Conservation (phyloP, 192 early-diverging fungal genomes). For the Gonapodya prolifera region DNA sequence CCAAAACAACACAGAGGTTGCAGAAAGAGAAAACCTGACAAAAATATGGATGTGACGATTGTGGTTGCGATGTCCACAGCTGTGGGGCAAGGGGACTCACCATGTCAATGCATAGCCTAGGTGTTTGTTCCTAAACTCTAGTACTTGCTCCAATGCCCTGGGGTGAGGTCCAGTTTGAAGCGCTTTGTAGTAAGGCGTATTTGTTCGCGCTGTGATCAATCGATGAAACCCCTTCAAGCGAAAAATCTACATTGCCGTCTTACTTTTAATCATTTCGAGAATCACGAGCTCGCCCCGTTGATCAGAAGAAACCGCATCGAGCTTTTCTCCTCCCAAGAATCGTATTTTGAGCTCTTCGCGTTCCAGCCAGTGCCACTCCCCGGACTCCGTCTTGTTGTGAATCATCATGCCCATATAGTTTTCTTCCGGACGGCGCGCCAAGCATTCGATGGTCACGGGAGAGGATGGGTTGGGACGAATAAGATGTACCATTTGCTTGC, state of each 20-base stretch:
- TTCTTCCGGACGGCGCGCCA: not conserved
- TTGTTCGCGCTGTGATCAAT: not conserved
- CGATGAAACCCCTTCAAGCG: too few species aligned
- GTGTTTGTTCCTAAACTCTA: constrained; percentile 1
- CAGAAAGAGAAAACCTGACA: not conserved
- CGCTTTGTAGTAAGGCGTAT: not conserved
- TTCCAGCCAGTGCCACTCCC: not conserved
- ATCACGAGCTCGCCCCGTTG: too few species aligned
- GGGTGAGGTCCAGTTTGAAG: not conserved
- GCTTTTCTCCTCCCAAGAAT: not conserved
- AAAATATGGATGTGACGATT: not conserved
- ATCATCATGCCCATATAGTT: not conserved
- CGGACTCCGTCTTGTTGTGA: not conserved
- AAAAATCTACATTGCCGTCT: too few species aligned
- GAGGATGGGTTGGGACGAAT: not conserved
- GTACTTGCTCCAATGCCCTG: not conserved
- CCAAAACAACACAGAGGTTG: not conserved
- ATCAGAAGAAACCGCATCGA: not conserved
- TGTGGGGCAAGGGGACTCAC: not conserved
- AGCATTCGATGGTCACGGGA: not conserved
- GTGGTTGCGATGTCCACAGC: not conserved
- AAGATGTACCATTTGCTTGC: not conserved
- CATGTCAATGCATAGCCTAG: not conserved
- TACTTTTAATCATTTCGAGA: not conserved
- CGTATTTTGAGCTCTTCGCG: not conserved